Evolutionary conservation across 257 asterid genomes (phyloP).

Genomic region (Solanum chiquidenum): DNA sequence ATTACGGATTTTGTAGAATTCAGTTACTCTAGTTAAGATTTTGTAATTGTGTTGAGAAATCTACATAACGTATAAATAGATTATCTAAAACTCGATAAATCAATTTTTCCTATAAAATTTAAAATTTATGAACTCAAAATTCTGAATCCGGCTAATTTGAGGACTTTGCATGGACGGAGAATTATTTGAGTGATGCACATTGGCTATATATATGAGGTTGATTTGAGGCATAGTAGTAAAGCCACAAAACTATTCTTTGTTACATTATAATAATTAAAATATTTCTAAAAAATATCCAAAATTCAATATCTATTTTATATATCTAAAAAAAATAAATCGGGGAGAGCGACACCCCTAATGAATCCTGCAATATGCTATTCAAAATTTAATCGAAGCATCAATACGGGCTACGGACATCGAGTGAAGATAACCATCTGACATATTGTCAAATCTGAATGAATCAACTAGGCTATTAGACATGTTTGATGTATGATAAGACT

Average conservation of each 20-base stretch:
- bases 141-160: neutral
- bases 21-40: neutral
- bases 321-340: neutral
- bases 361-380: no score
- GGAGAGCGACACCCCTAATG: no score
- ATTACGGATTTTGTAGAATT: neutral
- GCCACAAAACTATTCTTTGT: neutral
- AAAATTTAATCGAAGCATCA: no score
- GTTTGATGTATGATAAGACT: neutral
- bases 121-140: neutral
- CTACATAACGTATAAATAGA: no score
- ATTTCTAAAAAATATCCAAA: neutral
- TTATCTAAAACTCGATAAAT: neutral
- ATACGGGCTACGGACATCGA: accelerated
- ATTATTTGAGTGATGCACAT: neutral
- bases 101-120: neutral
- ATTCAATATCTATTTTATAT: no score
- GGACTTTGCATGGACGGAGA: neutral
- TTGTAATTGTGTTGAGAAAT: neutral
- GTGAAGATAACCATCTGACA: neutral
- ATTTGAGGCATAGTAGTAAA: neutral
- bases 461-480: neutral
- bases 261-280: neutral
- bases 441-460: neutral
- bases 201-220: neutral